Evolutionary conservation across 306 rosid genomes (phyloP).

Genomic region (Cucurbita argyrosperma): DNA sequence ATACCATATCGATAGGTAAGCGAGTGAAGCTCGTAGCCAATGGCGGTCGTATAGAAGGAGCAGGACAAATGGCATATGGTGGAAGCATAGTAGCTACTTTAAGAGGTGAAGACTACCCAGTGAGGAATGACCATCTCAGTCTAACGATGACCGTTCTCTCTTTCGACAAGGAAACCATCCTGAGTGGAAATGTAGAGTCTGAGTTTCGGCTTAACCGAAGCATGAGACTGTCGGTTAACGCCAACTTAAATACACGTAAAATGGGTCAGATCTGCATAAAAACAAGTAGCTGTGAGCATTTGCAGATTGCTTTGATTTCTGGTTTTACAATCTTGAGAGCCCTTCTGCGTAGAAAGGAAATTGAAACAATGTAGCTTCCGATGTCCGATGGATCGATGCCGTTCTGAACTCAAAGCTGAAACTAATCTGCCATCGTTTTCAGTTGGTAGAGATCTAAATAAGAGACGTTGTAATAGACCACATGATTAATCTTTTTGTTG

Average conservation of each 20-base stretch:
- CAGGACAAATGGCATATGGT: constrained; percentile 66
- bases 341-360: constrained; percentile 28
- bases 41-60: constrained; percentile 56
- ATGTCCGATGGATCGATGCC: background rate
- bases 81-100: constrained; percentile 65
- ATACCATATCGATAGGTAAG: constrained; percentile 60
- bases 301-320: constrained; percentile 58
- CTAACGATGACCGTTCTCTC: constrained; percentile 59
- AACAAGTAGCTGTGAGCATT: constrained; percentile 64
- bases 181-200: constrained; percentile 63
- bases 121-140: constrained; percentile 48
- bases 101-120: constrained; percentile 76
- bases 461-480: background rate
- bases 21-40: constrained; percentile 58
- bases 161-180: constrained; percentile 58
- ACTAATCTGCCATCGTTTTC: background rate
- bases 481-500: background rate
- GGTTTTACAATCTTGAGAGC: constrained; percentile 51
- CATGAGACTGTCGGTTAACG: constrained; percentile 46
- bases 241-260: constrained; percentile 69
- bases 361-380: constrained; percentile 10
- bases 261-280: constrained; percentile 79
- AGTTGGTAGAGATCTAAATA: background rate
- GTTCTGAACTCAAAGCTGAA: background rate
- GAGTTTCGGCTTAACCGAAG: constrained; percentile 59